Conservation (phyloP, 2,329 filamentous ascomycete species). For the Penicillium aurantiogriseum region DNA sequence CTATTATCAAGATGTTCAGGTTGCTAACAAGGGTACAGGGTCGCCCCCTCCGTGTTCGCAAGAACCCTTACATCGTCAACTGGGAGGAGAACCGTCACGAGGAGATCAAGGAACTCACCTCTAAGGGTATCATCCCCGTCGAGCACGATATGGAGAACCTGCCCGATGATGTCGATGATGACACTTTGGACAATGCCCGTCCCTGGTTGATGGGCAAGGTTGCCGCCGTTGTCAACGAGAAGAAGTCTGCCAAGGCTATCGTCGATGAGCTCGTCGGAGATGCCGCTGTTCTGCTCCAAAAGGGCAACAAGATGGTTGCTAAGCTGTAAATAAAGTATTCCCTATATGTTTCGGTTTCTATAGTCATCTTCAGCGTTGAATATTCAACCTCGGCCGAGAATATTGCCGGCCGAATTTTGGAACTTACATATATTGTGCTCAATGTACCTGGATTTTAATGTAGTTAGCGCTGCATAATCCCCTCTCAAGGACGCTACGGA, state of each 20-base stretch:
- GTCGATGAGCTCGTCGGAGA: constrained; percentile 91
- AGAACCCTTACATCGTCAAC: constrained; percentile 88
- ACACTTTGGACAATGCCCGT: constrained; percentile 85
- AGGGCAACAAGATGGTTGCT: constrained; percentile 64
- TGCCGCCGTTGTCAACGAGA: constrained; percentile 88
- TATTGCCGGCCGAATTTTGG: not conserved
- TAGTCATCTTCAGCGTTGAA: constrained; percentile 12
- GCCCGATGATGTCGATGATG: constrained; percentile 69
- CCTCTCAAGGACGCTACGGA: not conserved
- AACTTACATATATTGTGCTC: not conserved
- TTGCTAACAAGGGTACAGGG: constrained; percentile 50
- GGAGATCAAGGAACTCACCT: constrained; percentile 90
- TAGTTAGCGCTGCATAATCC: not conserved
- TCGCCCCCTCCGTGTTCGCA: constrained; percentile 87
- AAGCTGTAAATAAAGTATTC: constrained; percentile 59
- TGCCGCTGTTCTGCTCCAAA: constrained; percentile 68
- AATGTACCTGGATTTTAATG: not conserved
- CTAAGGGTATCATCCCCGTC: constrained; percentile 87
- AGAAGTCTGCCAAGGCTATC: constrained; percentile 84
- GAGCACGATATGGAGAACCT: constrained; percentile 91
- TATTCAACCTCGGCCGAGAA: not conserved
- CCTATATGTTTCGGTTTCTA: not conserved
- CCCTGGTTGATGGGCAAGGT: constrained; percentile 97
- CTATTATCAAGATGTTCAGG: not conserved
- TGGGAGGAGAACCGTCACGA: constrained; percentile 89